These are phyloP conservation scores for Viscum album DNA, from an alignment of 177 flowering plant species.

Conservation along the genomic window DNA sequence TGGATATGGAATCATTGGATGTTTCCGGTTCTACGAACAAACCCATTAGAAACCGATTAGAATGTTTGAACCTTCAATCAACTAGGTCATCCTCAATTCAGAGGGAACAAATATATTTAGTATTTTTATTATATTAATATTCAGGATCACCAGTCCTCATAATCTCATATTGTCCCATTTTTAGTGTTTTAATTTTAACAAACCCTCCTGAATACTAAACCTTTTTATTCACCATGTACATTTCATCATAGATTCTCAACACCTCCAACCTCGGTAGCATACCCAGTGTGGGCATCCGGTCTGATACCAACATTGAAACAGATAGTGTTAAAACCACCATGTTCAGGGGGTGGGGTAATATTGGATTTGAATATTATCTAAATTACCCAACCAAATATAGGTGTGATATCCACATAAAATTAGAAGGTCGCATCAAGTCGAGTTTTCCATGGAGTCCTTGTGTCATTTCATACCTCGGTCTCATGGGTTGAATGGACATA, in stretches of 20 bases:
- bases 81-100: no score
- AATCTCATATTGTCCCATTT: no score
- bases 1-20: no score
- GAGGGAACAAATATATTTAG: no score
- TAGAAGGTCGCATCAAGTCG: not conserved
- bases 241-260: slow-evolving; percentile 5
- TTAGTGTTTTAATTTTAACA: slow-evolving; percentile 13
- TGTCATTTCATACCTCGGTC: slow-evolving; percentile 16
- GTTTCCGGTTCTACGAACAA: no score
- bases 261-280: slow-evolving; percentile 12
- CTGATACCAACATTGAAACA: slow-evolving; percentile 12
- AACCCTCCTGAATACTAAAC: slow-evolving; percentile 14
- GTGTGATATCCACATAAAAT: not conserved
- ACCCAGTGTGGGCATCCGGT: slow-evolving; percentile 21
- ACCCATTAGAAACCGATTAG: no score
- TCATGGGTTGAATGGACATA: slow-evolving; percentile 15
- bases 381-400: slow-evolving; percentile 18
- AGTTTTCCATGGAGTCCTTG: slow-evolving; percentile 8
- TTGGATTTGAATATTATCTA: no score
- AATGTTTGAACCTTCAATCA: no score
- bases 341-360: slow-evolving; percentile 6
- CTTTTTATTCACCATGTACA: slow-evolving; percentile 18
- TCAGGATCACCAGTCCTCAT: no score
- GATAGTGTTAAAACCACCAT: slow-evolving; percentile 17
- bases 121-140: no score